These are phyloP conservation scores for Cryptococcus floricola DNA, from an alignment of 1,284 basidiomycete genomes.

Conservation along the genomic window DNA sequence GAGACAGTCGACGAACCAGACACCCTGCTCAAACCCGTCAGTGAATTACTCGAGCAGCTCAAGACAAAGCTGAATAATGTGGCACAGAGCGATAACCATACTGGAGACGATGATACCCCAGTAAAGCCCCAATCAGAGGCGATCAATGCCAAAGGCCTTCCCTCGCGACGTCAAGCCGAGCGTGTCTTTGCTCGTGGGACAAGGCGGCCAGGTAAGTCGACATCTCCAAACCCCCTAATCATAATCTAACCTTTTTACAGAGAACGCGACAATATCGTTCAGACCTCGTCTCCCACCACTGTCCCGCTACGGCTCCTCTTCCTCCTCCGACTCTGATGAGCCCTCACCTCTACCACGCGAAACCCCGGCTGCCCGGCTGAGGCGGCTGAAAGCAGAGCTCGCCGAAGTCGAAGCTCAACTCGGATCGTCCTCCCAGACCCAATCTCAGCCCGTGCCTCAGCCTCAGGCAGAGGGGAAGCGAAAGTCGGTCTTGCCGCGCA, in stretches of 20 bases:
- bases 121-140: constrained; percentile 17
- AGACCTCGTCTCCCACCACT: constrained; percentile 21
- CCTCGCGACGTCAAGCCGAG: constrained; percentile 23
- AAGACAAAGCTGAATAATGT: not conserved
- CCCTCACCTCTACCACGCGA: constrained; percentile 28
- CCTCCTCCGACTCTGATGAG: constrained; percentile 15
- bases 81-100: constrained; percentile 19
- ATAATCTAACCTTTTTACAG: constrained; percentile 1
- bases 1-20: constrained; percentile 72
- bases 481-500: constrained; percentile 22
- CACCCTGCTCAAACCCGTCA: constrained; percentile 24
- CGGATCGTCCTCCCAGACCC: not conserved
- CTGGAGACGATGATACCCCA: constrained; percentile 17
- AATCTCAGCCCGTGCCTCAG: not conserved
- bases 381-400: constrained; percentile 51
- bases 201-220: constrained; percentile 8
- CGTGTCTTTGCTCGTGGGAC: constrained; percentile 25
- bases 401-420: constrained; percentile 51
- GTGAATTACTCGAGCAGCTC: not conserved
- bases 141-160: constrained; percentile 26
- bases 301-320: constrained; percentile 10
- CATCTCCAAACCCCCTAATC: too few species aligned
- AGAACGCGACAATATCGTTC: constrained; percentile 13
- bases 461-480: constrained; percentile 10
- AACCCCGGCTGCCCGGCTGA: constrained; percentile 47